Percentiles rank a stretch among this genome's conserved stretches.
These are phyloP conservation scores for Arthroderma sp. DNA, from an alignment of 2,329 filamentous ascomycete species.

Conservation along the genomic window DNA sequence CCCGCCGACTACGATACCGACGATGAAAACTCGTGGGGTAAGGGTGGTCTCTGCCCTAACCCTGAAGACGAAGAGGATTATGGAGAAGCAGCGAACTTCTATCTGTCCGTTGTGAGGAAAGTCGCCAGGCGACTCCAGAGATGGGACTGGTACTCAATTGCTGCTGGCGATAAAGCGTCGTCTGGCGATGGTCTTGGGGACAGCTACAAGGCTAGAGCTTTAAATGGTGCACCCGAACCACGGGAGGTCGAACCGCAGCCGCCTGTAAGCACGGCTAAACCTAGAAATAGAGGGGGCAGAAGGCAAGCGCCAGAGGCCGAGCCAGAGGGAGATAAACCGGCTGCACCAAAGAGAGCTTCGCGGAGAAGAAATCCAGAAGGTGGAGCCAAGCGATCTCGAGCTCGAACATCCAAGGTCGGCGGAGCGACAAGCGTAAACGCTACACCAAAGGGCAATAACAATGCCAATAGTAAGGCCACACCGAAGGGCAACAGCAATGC, in stretches of 20 bases:
- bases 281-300: conserved; percentile 2
- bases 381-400: background rate
- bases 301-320: conserved; percentile 3
- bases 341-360: background rate
- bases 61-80: conserved; percentile 33
- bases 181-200: too few species aligned
- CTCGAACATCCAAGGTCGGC: conserved; percentile 1
- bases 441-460: too few species aligned
- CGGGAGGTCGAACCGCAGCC: conserved; percentile 1
- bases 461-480: too few species aligned
- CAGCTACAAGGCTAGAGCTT: too few species aligned
- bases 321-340: background rate
- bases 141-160: conserved; percentile 30
- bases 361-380: background rate
- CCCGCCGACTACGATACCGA: conserved; percentile 36
- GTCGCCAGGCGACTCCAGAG: conserved; percentile 30
- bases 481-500: too few species aligned
- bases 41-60: conserved; percentile 30
- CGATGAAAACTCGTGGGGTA: conserved; percentile 31
- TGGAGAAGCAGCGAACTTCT: conserved; percentile 35
- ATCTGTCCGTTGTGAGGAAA: conserved; percentile 30
- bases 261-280: background rate
- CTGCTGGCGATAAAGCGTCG: conserved; percentile 3
- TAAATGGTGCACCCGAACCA: too few species aligned
- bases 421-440: background rate